Conservation (phyloP, 805 yeast species). For the Ogataea salicorniae region DNA sequence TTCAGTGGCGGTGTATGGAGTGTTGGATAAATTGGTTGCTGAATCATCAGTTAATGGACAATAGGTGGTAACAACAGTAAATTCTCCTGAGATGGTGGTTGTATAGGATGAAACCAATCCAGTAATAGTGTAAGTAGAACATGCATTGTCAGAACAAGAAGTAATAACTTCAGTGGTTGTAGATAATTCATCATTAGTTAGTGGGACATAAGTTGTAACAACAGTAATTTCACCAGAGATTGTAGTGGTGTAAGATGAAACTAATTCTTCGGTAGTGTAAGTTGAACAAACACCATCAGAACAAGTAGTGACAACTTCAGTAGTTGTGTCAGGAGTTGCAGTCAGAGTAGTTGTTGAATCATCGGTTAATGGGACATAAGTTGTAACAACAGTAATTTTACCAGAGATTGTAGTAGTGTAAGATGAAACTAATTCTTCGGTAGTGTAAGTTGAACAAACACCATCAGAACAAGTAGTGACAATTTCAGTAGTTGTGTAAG, state of each 20-base stretch:
- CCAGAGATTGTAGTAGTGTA: conserved; percentile 22
- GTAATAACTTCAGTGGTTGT: conserved; percentile 12
- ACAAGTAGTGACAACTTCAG: conserved; percentile 17
- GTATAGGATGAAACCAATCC: conserved; percentile 13
- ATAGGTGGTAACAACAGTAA: conserved; percentile 21
- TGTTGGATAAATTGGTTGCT: conserved; percentile 4
- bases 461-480: conserved; percentile 19
- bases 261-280: conserved; percentile 11
- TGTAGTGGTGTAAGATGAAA: conserved; percentile 22
- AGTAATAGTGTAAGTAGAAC: conserved; percentile 8
- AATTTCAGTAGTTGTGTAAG: conserved; percentile 9
- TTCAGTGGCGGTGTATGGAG: conserved; percentile 9
- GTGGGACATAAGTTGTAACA: conserved; percentile 17
- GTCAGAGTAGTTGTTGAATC: conserved; percentile 6
- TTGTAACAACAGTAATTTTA: conserved; percentile 17
- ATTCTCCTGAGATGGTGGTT: conserved; percentile 12
- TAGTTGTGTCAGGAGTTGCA: conserved; percentile 5
- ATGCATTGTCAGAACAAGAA: conserved; percentile 4
- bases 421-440: conserved; percentile 18
- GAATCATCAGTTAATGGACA: conserved; percentile 12
- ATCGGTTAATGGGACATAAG: conserved; percentile 11
- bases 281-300: conserved; percentile 16
- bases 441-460: conserved; percentile 12
- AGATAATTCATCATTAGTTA: conserved; percentile 6
- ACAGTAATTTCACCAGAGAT: conserved; percentile 17